Evolutionary conservation across 2,329 filamentous ascomycete species (phyloP).

Genomic region (Beauveria australis): DNA sequence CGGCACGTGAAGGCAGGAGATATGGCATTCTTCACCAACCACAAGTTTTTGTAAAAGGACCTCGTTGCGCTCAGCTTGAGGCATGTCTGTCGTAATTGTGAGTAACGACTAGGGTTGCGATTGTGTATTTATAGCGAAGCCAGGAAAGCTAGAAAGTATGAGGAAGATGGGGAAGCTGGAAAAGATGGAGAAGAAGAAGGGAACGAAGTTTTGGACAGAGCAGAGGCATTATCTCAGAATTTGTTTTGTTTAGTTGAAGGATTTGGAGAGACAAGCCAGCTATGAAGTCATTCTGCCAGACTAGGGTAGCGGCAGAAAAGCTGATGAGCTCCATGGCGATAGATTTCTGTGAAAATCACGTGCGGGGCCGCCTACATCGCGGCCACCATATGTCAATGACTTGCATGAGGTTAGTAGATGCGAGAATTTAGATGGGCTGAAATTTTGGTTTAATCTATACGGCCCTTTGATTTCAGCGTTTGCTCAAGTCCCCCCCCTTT

Average conservation of each 20-base stretch:
- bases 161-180: neutral
- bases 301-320: neutral
- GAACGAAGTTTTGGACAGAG: neutral
- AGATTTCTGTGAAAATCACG: neutral
- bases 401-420: neutral
- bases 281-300: neutral
- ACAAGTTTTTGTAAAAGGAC: neutral
- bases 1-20: neutral
- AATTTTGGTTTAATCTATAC: neutral
- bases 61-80: neutral
- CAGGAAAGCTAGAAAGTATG: neutral
- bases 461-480: neutral
- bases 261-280: neutral
- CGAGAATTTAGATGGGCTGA: neutral
- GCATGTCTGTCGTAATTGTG: neutral
- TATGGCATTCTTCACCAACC: neutral
- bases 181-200: neutral
- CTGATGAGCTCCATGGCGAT: neutral
- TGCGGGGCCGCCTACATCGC: neutral
- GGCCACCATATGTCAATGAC: neutral
- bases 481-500: too few relatives aligned
- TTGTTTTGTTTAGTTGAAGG: neutral
- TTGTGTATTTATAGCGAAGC: neutral
- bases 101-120: neutral
- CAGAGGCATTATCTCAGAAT: neutral